phyloP scores from a whole-genome alignment of 176 grass and related monocot species.

The Bromus sterilis region DNA sequence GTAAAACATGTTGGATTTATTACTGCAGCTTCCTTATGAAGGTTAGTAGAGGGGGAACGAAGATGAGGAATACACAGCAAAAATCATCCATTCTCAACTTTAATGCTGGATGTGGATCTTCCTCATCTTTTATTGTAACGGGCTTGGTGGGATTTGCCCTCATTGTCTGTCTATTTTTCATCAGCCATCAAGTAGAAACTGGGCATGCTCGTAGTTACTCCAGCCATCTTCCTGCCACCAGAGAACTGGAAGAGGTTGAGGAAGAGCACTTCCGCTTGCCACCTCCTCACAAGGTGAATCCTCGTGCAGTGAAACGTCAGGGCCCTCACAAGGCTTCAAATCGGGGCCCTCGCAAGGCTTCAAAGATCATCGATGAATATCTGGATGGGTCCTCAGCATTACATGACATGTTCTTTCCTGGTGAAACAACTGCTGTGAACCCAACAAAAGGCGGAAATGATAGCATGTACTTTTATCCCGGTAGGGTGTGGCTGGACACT shows the following conservation, averaged over 20 bases:
- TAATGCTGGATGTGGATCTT: constrained; percentile 57
- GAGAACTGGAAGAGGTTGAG: constrained; percentile 69
- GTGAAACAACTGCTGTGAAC: constrained; percentile 26
- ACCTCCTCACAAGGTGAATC: constrained; percentile 58
- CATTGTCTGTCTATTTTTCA: constrained; percentile 33
- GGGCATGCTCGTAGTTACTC: constrained; percentile 23
- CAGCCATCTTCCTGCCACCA: constrained; percentile 4
- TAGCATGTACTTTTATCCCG: constrained; percentile 65
- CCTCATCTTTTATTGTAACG: constrained; percentile 36
- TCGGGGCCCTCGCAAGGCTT: constrained; percentile 30
- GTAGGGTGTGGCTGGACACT: constrained; percentile 77
- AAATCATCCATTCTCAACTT: constrained; percentile 71
- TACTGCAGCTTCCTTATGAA: constrained; percentile 53
- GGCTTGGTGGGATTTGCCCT: constrained; percentile 49
- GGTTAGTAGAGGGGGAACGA: constrained; percentile 54
- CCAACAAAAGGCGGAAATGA: constrained; percentile 34
- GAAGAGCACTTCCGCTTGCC: constrained; percentile 56
- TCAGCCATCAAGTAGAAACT: constrained; percentile 25
- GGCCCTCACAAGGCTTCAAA: constrained; percentile 69
- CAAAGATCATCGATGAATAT: constrained; percentile 56
- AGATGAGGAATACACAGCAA: constrained; percentile 64
- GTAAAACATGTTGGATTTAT: constrained; percentile 13
- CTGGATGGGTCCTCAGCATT: constrained; percentile 77
- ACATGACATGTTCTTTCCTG: constrained; percentile 71
- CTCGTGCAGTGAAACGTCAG: constrained; percentile 59